Base-by-base conservation (phyloP, 2,329 filamentous ascomycete species). In the Hypoxylon sp. region DNA sequence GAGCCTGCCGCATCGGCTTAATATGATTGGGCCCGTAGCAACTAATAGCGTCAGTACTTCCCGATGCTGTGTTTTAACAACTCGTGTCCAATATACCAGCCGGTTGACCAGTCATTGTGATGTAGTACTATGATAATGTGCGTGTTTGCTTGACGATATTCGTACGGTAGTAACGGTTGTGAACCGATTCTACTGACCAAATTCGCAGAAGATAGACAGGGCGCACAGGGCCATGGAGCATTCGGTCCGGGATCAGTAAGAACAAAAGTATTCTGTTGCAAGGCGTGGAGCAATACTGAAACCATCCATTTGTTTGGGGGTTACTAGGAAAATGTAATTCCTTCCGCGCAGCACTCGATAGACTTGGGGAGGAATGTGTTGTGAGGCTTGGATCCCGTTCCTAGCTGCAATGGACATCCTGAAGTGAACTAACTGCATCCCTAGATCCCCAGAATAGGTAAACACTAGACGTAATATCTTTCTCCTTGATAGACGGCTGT, bases 241-340 rank as follows among this genome's bases (percentile, higher is more conserved):
- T 57, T 39, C 51, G 44, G 19, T 39, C 50, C 33, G 26, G 37
- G 44, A 8, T 37, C 35, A 59, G 26, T 9, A 59, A 48, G 31
- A 63, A 46, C 46, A 53, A 42, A 54, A 35, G 48, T 59, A 13
- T 63, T 48, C 51, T 55, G 50, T 69, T 66, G n/a, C 50, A 59
- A 65, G 39, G 57, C 61, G 46, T 63, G 57, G 59, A 60, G 54
- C 42, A 57, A 50, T 47, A 35, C 58, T 68, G 68, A 70, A 60
- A 70, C 67, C 11, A 46, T 57, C 29, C 46, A 64, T 59, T 62
- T 58, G 47, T 54, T 68, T 63, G 50, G 53, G 57, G 29, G 50
- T 44, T 46, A 59, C 59, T 53, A 31, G 29, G 29, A 59, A 60
- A 17, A 60, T 55, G 53, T 44, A 35, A 66, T 44, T 53, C 54